Base-by-base conservation (phyloP, 495 filamentous ascomycete species). In the Hypoxylon intermedium region DNA sequence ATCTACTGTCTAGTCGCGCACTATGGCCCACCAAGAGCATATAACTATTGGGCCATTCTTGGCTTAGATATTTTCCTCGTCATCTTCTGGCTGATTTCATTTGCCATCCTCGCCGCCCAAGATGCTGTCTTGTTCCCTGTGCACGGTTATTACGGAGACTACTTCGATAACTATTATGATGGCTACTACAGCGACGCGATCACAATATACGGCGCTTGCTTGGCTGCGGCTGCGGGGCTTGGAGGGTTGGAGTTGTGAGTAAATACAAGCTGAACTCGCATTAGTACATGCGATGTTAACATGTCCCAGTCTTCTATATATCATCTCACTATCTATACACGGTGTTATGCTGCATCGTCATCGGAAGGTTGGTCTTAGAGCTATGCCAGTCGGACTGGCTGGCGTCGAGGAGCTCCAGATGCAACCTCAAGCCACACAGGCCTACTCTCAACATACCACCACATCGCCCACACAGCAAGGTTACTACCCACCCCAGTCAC, bases 11-110 rank as follows among this genome's bases (percentile, higher is more conserved):
- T 82, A n/a, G 67, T 78, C 18, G 62, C 72, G 5, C 48, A 68
- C 20, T 69, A 57, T 13, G 58, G 47, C 15, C 45, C 67, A 3
- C 67, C 75, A 6, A 53, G 47, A 12, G 60, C 65, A 3, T 83
- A 77, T 67, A 82, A 81, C 65, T 81, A 81, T 67, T 81, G 77
- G 77, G 77, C 77, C 5, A 65, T 79, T 38, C 68, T 82, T 11
- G 71, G 70, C 43, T 57, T 79, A 18, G 77, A 82, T 44, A 74
- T 81, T 26, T 67, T 79, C 41, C 61, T 75, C 6, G 61, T 77
- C 23, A 48, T 80, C 50, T 70, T 82, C 64, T 82, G 79, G 80
- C 58, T 80, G 9, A 69, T 72, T 49, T 73, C 76, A 0, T 78
- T 80, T 30, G 70, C 72, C 1, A 54, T 79, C 11, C 60, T 78